Conservation (phyloP, 805 yeast species). For the Kluyveromyces lactis region DNA sequence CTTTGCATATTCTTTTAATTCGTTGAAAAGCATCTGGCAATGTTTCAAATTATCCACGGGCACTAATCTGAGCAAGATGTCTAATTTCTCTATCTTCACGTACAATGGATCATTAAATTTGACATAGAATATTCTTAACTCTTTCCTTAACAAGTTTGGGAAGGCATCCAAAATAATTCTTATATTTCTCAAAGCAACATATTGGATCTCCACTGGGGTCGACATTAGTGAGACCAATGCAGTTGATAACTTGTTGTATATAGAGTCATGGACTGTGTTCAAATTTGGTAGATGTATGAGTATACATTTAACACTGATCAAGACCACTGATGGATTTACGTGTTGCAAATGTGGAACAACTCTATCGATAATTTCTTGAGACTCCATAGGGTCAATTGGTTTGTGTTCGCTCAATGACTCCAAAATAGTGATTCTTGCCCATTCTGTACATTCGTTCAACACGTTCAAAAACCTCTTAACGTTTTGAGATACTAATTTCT, state of each 20-base stretch:
- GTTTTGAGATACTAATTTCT: constrained; percentile 29
- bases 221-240: constrained; percentile 84
- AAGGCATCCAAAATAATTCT: constrained; percentile 82
- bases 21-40: constrained; percentile 51
- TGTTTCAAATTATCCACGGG: constrained; percentile 41
- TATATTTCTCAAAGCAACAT: constrained; percentile 85
- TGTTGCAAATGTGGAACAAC: constrained; percentile 94
- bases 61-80: constrained; percentile 62
- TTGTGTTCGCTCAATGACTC: constrained; percentile 70
- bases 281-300: constrained; percentile 55
- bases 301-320: constrained; percentile 75
- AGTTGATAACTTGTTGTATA: constrained; percentile 66
- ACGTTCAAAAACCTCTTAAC: constrained; percentile 66
- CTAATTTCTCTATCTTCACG: constrained; percentile 68
- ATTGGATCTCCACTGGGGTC: constrained; percentile 90
- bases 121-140: constrained; percentile 81
- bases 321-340: constrained; percentile 90
- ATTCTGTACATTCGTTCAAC: constrained; percentile 94
- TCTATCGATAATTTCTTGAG: constrained; percentile 78
- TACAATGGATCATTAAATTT: constrained; percentile 80
- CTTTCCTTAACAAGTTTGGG: constrained; percentile 69
- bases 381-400: constrained; percentile 52
- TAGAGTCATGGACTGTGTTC: constrained; percentile 26
- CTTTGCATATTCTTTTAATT: constrained; percentile 72
- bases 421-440: constrained; percentile 93